A percentile compares a stretch with the other conserved stretches of the same genome.
Evolutionary conservation across 176 grass and related monocot genomes (phyloP).

Genomic region (Echinochloa phyllopogon): DNA sequence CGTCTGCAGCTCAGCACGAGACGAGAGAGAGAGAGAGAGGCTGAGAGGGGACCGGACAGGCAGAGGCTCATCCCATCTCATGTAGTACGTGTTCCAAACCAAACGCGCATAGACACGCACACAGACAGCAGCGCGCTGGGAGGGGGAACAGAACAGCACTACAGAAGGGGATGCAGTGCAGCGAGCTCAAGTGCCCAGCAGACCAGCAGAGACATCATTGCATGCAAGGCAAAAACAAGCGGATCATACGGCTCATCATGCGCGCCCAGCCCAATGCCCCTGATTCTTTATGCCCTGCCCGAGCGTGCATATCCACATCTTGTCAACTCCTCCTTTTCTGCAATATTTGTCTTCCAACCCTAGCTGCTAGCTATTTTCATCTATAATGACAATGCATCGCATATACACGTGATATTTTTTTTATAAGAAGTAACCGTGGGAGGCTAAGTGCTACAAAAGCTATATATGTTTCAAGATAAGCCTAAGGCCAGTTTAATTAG

Average conservation of each 20-base stretch:
- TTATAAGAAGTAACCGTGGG: too few relatives aligned
- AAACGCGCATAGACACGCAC: conserved; percentile 33
- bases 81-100: conserved; percentile 30
- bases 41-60: background rate
- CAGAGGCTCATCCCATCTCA: background rate
- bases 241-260: conserved; percentile 62
- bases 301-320: background rate
- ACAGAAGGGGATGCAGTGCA: background rate
- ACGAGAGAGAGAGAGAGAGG: background rate
- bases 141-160: background rate
- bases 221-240: conserved; percentile 48
- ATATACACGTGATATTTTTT: too few relatives aligned
- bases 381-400: too few relatives aligned
- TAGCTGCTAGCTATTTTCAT: too few relatives aligned
- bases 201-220: conserved; percentile 41
- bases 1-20: background rate
- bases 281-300: conserved; percentile 21
- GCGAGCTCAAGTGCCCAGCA: conserved; percentile 26
- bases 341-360: background rate
- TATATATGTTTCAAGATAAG: too few relatives aligned
- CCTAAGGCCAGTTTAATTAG: too few relatives aligned
- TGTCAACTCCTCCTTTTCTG: background rate
- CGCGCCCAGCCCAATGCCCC: background rate
- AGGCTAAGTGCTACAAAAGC: too few relatives aligned
- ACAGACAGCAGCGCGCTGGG: background rate